Evolutionary conservation across 306 rosid species (phyloP), one percentile per base, ranked within the genome.

Genomic region (Urtica urens): DNA sequence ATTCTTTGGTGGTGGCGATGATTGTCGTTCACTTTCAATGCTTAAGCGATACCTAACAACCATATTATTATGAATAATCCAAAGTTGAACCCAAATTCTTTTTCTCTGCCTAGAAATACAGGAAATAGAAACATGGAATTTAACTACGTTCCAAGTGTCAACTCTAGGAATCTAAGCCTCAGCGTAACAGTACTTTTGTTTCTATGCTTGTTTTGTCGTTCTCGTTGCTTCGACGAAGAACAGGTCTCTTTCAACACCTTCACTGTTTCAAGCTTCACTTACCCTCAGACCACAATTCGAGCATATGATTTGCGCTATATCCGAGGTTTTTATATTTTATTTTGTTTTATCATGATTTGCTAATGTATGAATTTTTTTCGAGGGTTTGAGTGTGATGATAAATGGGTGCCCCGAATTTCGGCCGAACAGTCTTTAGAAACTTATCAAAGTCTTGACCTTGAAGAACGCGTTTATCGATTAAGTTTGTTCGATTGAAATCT

Each of bases 241-340:
- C 56, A 42, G 22, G 58, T 48, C 43, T 64, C 53, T 25, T 71
- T n/a, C 63, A 57, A 57, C 48, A 59, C 65, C 68, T 74, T 70
- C 63, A 81, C 75, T 47, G 57, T 81, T 70, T 90, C 94, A 60
- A 81, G 78, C 81, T 78, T 85, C 69, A 71, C 69, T 56, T 90
- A 81, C 64, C 92, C 92, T 29, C 46, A 71, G 38, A 71, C 85
- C 10, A 42, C 64, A n/a, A 55, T 90, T 59, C 61, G 50, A 57
- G 71, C 78, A 46, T 90, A 62, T 65, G 86, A 73, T 44, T 72
- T 63, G 17, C 90, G 78, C 7, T 90, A 84, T 59, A 77, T 85
- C 43, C 72, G 99, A 79, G 99, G 99, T 88, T 55, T 57, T 52
- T 11, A 54, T 30, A n/a, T 4, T 51, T 43, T 45, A 44, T 27